phyloP scores from a whole-genome alignment of 2,329 filamentous ascomycete genomes.

The Salinomyces thailandicus region DNA sequence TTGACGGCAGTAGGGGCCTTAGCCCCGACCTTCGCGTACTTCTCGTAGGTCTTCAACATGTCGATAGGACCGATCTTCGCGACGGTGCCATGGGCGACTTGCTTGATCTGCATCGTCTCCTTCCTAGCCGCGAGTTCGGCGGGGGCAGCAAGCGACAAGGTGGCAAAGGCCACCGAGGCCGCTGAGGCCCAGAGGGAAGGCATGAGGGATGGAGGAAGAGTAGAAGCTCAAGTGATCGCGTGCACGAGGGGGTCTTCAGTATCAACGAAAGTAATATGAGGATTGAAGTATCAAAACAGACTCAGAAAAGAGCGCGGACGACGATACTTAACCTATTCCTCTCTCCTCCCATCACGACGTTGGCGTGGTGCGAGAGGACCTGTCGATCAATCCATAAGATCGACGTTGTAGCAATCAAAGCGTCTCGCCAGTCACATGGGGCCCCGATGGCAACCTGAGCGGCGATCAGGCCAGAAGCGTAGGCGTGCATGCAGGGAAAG shows the following conservation, averaged over 20 bases:
- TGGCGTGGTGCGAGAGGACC: background rate
- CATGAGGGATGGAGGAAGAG: slow-evolving; percentile 16
- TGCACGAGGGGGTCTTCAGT: too few species aligned
- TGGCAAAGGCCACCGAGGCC: slow-evolving; percentile 21
- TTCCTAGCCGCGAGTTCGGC: slow-evolving; percentile 16
- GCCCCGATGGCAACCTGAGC: slow-evolving; percentile 5
- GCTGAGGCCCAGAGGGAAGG: slow-evolving; percentile 17
- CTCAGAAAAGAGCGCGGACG: too few species aligned
- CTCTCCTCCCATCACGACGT: background rate
- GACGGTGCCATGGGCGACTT: slow-evolving; percentile 20
- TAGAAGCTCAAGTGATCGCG: too few species aligned
- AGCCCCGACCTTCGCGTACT: slow-evolving; percentile 25
- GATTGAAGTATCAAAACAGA: background rate
- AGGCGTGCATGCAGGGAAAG: background rate
- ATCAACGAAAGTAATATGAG: background rate
- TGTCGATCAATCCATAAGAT: too few species aligned
- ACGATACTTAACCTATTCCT: slow-evolving; percentile 5
- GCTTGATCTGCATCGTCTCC: slow-evolving; percentile 19
- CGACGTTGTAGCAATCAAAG: slow-evolving; percentile 17
- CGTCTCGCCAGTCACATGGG: slow-evolving; percentile 13
- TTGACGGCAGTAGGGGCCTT: slow-evolving; percentile 16
- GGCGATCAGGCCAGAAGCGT: slow-evolving; percentile 10
- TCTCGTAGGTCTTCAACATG: slow-evolving; percentile 32
- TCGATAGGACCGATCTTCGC: slow-evolving; percentile 29
- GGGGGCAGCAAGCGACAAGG: slow-evolving; percentile 21